These are phyloP conservation scores for Gaultheria prostrata DNA, from an alignment of 148 eudicot genomes.

Conservation along the genomic window DNA sequence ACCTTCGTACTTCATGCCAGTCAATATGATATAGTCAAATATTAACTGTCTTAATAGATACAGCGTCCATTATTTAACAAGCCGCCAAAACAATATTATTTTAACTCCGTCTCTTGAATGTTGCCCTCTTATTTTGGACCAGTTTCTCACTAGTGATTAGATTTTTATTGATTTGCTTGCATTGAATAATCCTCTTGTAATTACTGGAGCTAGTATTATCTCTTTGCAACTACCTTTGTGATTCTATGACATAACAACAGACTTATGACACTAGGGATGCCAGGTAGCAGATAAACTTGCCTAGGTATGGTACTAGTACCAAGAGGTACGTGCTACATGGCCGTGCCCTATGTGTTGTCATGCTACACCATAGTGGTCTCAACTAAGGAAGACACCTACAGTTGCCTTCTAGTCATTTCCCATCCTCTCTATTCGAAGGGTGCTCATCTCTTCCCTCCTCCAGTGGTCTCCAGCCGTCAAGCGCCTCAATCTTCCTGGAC, in stretches of 20 bases:
- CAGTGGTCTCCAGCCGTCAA: background rate
- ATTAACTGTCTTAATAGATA: background rate
- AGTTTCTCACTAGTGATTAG: background rate
- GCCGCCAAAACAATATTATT: background rate
- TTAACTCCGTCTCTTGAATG: background rate
- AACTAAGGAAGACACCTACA: background rate
- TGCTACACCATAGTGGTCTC: background rate
- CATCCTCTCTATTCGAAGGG: background rate
- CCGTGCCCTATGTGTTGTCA: background rate
- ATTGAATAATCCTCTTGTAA: background rate
- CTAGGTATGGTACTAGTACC: background rate
- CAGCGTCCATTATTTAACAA: background rate
- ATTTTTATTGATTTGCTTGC: conserved; percentile 4
- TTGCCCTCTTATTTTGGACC: background rate
- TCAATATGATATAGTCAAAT: background rate
- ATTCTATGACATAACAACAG: background rate
- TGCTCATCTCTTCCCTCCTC: background rate
- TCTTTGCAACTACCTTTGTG: background rate
- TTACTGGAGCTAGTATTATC: background rate
- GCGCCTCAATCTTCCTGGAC: background rate
- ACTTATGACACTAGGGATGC: background rate
- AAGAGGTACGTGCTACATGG: background rate
- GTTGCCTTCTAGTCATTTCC: background rate
- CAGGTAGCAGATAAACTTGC: background rate
- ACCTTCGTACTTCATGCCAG: background rate